Evolutionary conservation across 2,329 filamentous ascomycete species (phyloP).

Genomic region (Kalaharituber pfeilii): DNA sequence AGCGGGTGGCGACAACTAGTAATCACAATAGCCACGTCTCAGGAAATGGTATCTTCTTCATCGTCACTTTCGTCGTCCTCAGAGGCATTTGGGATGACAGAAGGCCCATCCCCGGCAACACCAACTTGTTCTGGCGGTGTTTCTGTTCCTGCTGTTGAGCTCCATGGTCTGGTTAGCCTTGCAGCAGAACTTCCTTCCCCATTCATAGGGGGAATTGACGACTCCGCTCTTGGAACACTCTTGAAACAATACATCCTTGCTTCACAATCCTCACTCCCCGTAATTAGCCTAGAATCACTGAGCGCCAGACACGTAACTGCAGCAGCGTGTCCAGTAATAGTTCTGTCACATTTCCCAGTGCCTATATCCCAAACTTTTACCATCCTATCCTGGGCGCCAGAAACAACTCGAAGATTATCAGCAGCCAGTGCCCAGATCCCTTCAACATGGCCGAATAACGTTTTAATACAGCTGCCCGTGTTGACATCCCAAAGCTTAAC

Average conservation of each 20-base stretch:
- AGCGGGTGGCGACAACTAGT: too few relatives aligned
- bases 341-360: conserved; percentile 79
- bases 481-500: conserved; percentile 83
- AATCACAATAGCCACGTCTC: too few relatives aligned
- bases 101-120: not conserved
- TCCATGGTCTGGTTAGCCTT: not conserved
- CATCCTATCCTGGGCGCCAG: conserved; percentile 81
- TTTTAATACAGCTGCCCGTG: conserved; percentile 65
- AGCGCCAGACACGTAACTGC: conserved; percentile 87
- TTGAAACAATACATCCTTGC: conserved; percentile 70
- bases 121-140: not conserved
- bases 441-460: conserved; percentile 92
- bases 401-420: conserved; percentile 73
- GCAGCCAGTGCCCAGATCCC: conserved; percentile 87
- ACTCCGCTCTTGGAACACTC: conserved; percentile 5
- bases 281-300: conserved; percentile 76
- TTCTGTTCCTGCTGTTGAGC: not conserved
- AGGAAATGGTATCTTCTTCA: not conserved
- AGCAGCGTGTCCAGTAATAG: conserved; percentile 75
- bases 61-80: not conserved
- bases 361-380: conserved; percentile 92
- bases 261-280: conserved; percentile 83
- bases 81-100: too few relatives aligned
- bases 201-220: not conserved
- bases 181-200: not conserved